phyloP scores from a whole-genome alignment of 495 filamentous ascomycete genomes.

The Cladorrhinum samala region DNA sequence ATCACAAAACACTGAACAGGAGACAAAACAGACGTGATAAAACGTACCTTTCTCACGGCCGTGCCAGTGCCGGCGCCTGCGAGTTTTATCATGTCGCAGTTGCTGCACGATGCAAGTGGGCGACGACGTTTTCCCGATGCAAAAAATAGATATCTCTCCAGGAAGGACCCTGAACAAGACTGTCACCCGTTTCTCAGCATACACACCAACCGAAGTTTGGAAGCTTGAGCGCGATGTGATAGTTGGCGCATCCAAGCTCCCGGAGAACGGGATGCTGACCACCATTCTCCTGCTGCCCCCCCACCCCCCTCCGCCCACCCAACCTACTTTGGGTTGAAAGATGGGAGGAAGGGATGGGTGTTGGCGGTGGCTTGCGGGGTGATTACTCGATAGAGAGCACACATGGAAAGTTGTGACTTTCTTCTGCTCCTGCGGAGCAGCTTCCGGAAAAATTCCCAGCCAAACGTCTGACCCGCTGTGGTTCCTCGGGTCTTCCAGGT shows the following conservation, averaged over 20 bases:
- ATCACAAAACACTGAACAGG: no score
- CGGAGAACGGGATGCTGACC: neutral
- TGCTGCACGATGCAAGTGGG: neutral
- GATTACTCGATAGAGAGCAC: no score
- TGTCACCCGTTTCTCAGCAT: neutral
- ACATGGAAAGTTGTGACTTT: neutral
- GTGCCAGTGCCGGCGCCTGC: neutral
- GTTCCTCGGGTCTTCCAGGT: conserved; percentile 3
- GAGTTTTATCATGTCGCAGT: neutral
- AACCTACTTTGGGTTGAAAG: neutral
- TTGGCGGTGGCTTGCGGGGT: neutral
- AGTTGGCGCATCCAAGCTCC: neutral
- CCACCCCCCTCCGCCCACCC: no score
- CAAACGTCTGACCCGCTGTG: conserved; percentile 7
- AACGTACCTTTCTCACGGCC: neutral
- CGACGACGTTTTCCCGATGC: no score
- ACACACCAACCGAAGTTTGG: neutral
- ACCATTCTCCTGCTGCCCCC: no score
- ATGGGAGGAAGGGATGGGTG: neutral
- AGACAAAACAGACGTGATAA: neutral
- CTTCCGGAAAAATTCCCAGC: conserved; percentile 12
- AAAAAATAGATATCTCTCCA: no score
- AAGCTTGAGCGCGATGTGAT: neutral
- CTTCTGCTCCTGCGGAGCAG: neutral
- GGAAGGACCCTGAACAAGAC: no score